Evolutionary conservation across 2,329 filamentous ascomycete species (phyloP), one percentile per base, ranked within the genome.

Genomic region (Paracoccidioides brasiliensis): DNA sequence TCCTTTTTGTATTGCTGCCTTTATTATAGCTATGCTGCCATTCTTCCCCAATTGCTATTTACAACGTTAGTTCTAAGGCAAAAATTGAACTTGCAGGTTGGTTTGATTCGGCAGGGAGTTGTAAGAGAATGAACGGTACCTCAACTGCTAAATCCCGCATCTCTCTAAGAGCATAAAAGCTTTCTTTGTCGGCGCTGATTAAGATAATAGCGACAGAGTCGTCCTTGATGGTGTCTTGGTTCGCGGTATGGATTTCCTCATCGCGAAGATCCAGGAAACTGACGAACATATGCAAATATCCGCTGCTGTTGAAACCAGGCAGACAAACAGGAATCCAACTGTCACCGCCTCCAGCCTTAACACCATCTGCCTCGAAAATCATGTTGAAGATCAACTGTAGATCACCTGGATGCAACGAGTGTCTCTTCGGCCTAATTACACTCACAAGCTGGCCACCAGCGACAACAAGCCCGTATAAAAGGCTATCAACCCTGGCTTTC

Each of bases 221-320:
- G 52, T 89, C 84, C 52, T 74, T 63, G 63, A 66, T 69, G 22
- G 68, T 70, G 40, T 74, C 67, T 58, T 74, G 66, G 54, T 67
- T 63, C 55, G 72, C 68, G 33, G 70, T 70, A 55, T 70, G 74
- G 37, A 70, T 66, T n/a, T 73, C 75, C 14, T 55, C 53, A 30
- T 76, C 70, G 45, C 78, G 75, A 41, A 81, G 76, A 62, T 88
- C 83, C 59, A 98, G 80, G 69, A 97, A 98, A 75, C 88, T 95
- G 67, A 98, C 93, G 66, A 97, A 98, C 90, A 98, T 97, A 74
- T 98, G 96, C 1, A 98, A 78, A 67, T 95, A 98, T 32, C 93
- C 94, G 53, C 84, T 87, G 69, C 89, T 97, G 73, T 98, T 98
- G 74, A 98, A 98, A 4, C 90, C 91, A 0, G 93, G 94, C 3